These are phyloP conservation scores for Setaria italica DNA, from an alignment of 202 grass and related monocot genomes.

Conservation along the genomic window DNA sequence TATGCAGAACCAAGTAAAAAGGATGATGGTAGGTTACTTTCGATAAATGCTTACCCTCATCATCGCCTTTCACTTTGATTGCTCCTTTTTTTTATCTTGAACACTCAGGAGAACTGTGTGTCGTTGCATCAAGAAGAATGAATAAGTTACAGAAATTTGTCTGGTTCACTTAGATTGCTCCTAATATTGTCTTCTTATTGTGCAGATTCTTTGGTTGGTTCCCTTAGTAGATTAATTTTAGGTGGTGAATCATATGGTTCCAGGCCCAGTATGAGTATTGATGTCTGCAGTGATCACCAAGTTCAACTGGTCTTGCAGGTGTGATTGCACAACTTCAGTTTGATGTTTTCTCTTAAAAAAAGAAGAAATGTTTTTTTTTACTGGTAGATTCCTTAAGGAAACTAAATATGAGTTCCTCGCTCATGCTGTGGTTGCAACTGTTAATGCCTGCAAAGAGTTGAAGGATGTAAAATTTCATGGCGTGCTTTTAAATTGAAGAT, in stretches of 20 bases:
- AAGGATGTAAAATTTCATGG: constrained; percentile 15
- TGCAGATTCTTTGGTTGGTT: constrained; percentile 61
- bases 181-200: constrained; percentile 46
- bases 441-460: constrained; percentile 16
- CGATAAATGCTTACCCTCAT: constrained; percentile 34
- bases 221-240: constrained; percentile 72
- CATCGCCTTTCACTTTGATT: neutral
- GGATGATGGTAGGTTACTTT: constrained; percentile 63
- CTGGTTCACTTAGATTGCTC: constrained; percentile 18
- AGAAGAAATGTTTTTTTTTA: constrained; percentile 18
- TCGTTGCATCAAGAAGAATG: too few relatives aligned
- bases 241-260: constrained; percentile 72
- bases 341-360: constrained; percentile 33
- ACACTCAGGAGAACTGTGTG: too few relatives aligned
- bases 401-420: constrained; percentile 5
- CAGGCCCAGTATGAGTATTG: constrained; percentile 78
- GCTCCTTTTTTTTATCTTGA: neutral
- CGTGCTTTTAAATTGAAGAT: constrained; percentile 12
- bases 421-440: constrained; percentile 8
- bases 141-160: neutral
- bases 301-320: constrained; percentile 86
- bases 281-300: constrained; percentile 85
- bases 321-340: constrained; percentile 37
- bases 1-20: constrained; percentile 55
- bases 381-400: neutral